These are phyloP conservation scores for Artemisia princeps DNA, from an alignment of 140 eudicot genomes.

Conservation along the genomic window DNA sequence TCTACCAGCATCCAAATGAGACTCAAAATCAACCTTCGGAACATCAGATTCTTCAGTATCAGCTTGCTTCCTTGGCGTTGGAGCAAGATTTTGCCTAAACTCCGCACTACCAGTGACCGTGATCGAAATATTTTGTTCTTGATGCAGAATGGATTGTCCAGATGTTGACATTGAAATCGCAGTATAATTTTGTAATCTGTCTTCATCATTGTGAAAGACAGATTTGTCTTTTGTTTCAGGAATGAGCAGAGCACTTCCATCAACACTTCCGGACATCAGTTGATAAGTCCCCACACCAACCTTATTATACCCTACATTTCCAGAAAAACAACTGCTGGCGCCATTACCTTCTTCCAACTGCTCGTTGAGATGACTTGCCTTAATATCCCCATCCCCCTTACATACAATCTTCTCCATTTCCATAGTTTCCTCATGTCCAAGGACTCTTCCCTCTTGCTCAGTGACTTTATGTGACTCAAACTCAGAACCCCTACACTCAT, in stretches of 20 bases:
- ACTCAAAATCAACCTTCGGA: constrained; percentile 12
- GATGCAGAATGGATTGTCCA: constrained; percentile 14
- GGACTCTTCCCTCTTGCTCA: constrained; percentile 23
- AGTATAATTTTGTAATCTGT: constrained; percentile 13
- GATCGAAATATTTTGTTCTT: constrained; percentile 16
- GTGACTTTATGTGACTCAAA: constrained; percentile 13
- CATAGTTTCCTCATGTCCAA: constrained; percentile 16
- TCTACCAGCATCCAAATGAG: constrained; percentile 20
- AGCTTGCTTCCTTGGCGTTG: constrained; percentile 24
- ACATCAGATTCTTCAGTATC: constrained; percentile 22
- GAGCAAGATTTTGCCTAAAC: constrained; percentile 27
- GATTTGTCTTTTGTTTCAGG: constrained; percentile 20
- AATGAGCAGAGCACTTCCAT: constrained; percentile 7
- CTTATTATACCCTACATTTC: neutral
- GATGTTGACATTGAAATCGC: constrained; percentile 17
- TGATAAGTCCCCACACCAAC: constrained; percentile 13
- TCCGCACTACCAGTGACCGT: constrained; percentile 5
- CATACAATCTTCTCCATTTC: constrained; percentile 10
- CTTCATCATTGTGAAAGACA: constrained; percentile 19
- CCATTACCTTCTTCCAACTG: constrained; percentile 5
- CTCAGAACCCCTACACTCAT: constrained; percentile 25
- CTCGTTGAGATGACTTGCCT: constrained; percentile 5
- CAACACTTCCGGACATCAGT: constrained; percentile 11
- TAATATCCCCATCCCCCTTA: constrained; percentile 17
- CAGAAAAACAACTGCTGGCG: neutral